Percentiles rank a stretch among this genome's conserved stretches.
phyloP scores from a whole-genome alignment of 306 rosid genomes.

The Prunus mongolica region DNA sequence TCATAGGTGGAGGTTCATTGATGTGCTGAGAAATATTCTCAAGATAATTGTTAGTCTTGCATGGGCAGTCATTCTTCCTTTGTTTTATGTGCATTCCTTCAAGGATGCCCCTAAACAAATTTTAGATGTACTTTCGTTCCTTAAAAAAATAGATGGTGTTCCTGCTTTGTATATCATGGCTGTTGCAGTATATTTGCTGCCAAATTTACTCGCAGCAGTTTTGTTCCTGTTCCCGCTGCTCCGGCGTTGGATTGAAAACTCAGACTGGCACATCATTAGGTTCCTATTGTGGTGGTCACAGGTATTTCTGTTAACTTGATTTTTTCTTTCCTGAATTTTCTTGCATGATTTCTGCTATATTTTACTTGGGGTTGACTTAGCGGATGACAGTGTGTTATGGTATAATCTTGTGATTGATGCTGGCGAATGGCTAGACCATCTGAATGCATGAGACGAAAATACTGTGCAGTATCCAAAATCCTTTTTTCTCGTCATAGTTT shows the following conservation, averaged over 20 bases:
- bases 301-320: constrained; percentile 40
- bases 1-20: constrained; percentile 79
- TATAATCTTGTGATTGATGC: neutral
- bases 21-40: constrained; percentile 69
- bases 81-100: constrained; percentile 62
- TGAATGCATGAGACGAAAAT: constrained; percentile 5
- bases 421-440: constrained; percentile 6
- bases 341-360: neutral
- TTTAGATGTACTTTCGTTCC: constrained; percentile 46
- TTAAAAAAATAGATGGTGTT: constrained; percentile 46
- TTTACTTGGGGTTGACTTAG: neutral
- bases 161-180: constrained; percentile 72
- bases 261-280: constrained; percentile 90
- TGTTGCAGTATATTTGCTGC: constrained; percentile 75
- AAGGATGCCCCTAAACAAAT: constrained; percentile 28
- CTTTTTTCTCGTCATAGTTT: neutral
- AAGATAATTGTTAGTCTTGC: constrained; percentile 72
- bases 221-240: constrained; percentile 90
- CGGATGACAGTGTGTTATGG: neutral
- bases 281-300: constrained; percentile 98
- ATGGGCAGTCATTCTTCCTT: constrained; percentile 79
- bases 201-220: constrained; percentile 65
- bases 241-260: constrained; percentile 98
- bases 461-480: constrained; percentile 7
- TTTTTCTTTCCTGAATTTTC: constrained; percentile 8